Percentiles rank a stretch among this genome's conserved stretches.
phyloP scores from a whole-genome alignment of 495 filamentous ascomycete species.

The Trichoderma orchidacearum region DNA sequence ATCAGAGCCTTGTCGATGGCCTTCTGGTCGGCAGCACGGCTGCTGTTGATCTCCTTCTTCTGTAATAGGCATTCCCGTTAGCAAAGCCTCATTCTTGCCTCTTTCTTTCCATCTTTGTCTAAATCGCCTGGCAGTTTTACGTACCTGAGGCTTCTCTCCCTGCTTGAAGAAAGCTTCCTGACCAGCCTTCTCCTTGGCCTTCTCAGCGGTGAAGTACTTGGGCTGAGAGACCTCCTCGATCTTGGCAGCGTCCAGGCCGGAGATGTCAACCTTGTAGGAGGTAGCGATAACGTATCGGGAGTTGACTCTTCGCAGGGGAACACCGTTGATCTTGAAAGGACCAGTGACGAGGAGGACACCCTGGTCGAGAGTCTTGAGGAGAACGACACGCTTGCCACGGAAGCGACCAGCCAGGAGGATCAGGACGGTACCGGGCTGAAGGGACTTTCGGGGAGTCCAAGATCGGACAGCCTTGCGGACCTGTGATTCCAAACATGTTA shows the following conservation, averaged over 20 bases:
- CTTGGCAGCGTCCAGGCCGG: slow-evolving; percentile 67
- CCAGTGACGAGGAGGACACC: slow-evolving; percentile 98
- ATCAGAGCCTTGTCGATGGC: slow-evolving; percentile 87
- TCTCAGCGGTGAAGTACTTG: slow-evolving; percentile 93
- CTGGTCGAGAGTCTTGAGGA: slow-evolving; percentile 91
- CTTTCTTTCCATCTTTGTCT: background rate
- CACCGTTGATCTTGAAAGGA: slow-evolving; percentile 99
- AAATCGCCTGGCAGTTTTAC: slow-evolving; percentile 14
- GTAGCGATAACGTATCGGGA: slow-evolving; percentile 98
- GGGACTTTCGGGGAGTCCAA: slow-evolving; percentile 68
- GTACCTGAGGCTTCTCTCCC: slow-evolving; percentile 90
- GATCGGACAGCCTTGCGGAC: slow-evolving; percentile 87
- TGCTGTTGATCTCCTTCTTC: slow-evolving; percentile 90
- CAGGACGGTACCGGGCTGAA: slow-evolving; percentile 85
- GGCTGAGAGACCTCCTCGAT: slow-evolving; percentile 70
- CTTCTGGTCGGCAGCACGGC: slow-evolving; percentile 93
- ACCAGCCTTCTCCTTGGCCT: slow-evolving; percentile 76
- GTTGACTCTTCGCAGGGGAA: slow-evolving; percentile 95
- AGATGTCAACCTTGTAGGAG: slow-evolving; percentile 73
- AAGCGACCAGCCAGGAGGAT: slow-evolving; percentile 99
- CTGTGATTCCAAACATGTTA: slow-evolving; percentile 28
- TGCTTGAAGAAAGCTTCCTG: slow-evolving; percentile 98
- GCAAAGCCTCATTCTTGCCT: slow-evolving; percentile 3
- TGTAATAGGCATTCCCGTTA: slow-evolving; percentile 30
- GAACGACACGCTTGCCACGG: slow-evolving; percentile 98